Evolutionary conservation across 2,329 filamentous ascomycete genomes (phyloP).

Genomic region (Fusarium sp.): DNA sequence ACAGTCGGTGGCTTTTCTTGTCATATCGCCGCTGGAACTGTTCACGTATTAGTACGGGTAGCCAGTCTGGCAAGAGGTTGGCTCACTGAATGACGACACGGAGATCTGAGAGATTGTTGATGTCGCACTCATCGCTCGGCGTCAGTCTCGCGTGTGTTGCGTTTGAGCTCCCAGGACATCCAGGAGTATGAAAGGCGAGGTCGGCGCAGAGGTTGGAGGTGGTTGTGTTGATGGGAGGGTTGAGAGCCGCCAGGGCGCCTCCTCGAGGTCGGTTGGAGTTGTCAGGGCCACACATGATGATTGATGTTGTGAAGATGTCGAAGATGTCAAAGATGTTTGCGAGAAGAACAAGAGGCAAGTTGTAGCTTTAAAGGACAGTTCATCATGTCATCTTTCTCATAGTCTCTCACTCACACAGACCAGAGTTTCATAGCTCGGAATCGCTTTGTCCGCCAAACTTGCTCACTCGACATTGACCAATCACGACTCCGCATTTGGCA

Average conservation of each 20-base stretch:
- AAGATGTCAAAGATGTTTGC: background rate
- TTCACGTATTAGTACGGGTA: constrained; percentile 2
- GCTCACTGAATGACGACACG: constrained; percentile 61
- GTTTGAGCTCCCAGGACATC: constrained; percentile 49
- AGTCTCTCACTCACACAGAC: constrained; percentile 23
- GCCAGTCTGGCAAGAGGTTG: no score
- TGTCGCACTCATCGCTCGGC: constrained; percentile 38
- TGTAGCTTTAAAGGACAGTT: background rate
- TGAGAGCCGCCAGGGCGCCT: constrained; percentile 60
- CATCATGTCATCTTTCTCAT: constrained; percentile 27
- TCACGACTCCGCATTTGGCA: constrained; percentile 38
- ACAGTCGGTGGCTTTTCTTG: constrained; percentile 54
- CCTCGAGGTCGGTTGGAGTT: constrained; percentile 55
- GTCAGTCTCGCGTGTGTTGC: constrained; percentile 60
- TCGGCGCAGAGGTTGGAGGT: constrained; percentile 47
- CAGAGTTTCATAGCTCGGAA: background rate
- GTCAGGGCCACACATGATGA: constrained; percentile 60
- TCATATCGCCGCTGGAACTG: constrained; percentile 59
- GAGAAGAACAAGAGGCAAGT: background rate
- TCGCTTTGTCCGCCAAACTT: constrained; percentile 23
- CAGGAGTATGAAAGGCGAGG: constrained; percentile 59
- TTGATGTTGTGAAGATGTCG: background rate
- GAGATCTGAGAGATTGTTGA: constrained; percentile 40
- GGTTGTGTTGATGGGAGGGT: constrained; percentile 39
- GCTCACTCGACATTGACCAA: constrained; percentile 44